Percentiles rank a stretch among this genome's conserved stretches.
Evolutionary conservation across 2,329 filamentous ascomycete species (phyloP).

Genomic region (Fusarium anthophilum): DNA sequence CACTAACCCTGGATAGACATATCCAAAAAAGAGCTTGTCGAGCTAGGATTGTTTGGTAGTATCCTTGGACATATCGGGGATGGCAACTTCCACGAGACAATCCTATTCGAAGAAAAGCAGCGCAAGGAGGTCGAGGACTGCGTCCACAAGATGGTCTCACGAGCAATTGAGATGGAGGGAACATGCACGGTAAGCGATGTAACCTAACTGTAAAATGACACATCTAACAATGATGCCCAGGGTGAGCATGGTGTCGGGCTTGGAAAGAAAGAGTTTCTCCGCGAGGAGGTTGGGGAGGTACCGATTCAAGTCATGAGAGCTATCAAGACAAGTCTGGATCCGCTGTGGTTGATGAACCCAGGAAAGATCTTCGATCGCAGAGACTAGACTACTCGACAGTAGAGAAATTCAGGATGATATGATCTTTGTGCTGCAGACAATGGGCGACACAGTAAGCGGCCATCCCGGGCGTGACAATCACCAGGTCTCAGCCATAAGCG

Average conservation of each 20-base stretch:
- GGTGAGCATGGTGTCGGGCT: constrained; percentile 88
- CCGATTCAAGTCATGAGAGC: constrained; percentile 86
- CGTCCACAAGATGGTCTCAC: constrained; percentile 87
- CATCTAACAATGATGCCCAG: accelerated
- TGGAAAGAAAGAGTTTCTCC: constrained; percentile 82
- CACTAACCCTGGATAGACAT: constrained; percentile 60
- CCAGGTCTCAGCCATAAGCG: neutral
- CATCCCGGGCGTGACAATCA: accelerated
- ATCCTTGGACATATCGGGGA: constrained; percentile 92
- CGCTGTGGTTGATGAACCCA: constrained; percentile 88
- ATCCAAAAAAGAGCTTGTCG: constrained; percentile 88
- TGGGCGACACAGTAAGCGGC: neutral
- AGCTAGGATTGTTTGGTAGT: constrained; percentile 84
- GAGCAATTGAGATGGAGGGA: constrained; percentile 93
- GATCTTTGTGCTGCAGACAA: neutral
- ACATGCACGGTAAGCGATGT: constrained; percentile 70
- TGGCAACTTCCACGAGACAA: constrained; percentile 93
- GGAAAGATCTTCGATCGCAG: constrained; percentile 73
- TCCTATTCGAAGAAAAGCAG: constrained; percentile 86
- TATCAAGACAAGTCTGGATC: constrained; percentile 83
- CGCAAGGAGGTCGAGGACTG: constrained; percentile 79
- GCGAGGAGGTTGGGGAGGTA: constrained; percentile 80
- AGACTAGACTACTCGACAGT: accelerated
- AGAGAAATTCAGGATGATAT: accelerated
- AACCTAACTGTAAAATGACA: accelerated